phyloP scores from a whole-genome alignment of 2,329 filamentous ascomycete species.

The Daldinia eschscholtzii region DNA sequence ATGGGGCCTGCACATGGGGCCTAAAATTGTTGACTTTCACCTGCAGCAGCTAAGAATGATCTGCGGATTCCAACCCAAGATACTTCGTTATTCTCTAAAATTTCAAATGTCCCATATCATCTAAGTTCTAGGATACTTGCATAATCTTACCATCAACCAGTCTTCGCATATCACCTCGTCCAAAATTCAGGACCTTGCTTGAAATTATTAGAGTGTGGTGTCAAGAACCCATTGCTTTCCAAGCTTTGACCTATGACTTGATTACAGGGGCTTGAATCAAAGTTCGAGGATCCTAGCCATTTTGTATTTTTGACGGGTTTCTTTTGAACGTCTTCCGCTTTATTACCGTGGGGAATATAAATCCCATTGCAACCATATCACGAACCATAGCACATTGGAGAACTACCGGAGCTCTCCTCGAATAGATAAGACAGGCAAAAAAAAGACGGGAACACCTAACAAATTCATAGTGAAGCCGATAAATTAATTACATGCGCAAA shows the following conservation, averaged over 20 bases:
- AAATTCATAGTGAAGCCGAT: constrained; percentile 6
- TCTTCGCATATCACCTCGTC: background rate
- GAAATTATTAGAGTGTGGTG: background rate
- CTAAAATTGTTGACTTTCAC: constrained; percentile 15
- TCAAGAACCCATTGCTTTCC: background rate
- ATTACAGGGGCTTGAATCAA: constrained; percentile 23
- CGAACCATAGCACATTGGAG: constrained; percentile 5
- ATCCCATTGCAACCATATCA: constrained; percentile 33
- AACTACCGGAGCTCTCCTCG: constrained; percentile 33
- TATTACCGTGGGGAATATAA: constrained; percentile 42
- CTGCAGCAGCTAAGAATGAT: background rate
- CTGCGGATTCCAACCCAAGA: background rate
- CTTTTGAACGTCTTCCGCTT: constrained; percentile 32
- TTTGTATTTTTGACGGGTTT: constrained; percentile 32
- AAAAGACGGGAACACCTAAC: constrained; percentile 20
- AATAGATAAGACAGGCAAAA: constrained; percentile 25
- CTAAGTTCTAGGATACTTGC: background rate
- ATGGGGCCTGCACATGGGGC: background rate
- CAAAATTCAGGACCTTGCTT: constrained; percentile 4
- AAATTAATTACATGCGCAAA: constrained; percentile 51
- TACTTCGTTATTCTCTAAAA: background rate
- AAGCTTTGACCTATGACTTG: constrained; percentile 8
- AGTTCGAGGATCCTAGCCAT: constrained; percentile 27
- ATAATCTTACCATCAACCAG: background rate
- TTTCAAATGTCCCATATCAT: background rate